Percentiles rank a stretch among this genome's conserved stretches.
These are phyloP conservation scores for Ascochyta lentis DNA, from an alignment of 2,329 filamentous ascomycete species.

Conservation along the genomic window DNA sequence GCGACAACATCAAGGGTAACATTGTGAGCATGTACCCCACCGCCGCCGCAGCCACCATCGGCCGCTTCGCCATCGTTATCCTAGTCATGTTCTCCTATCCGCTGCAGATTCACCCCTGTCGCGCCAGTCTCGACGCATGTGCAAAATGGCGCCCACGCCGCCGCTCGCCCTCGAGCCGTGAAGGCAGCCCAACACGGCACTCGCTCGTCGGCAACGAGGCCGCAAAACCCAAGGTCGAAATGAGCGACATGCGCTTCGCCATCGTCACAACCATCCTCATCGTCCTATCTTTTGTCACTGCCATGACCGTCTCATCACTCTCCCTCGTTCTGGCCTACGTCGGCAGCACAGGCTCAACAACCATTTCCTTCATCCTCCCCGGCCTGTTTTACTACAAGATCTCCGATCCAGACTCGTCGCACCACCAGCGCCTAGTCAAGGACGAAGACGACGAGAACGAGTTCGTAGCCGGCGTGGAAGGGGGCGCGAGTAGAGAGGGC, in stretches of 20 bases:
- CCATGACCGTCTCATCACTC: conserved; percentile 87
- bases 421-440: conserved; percentile 87
- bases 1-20: conserved; percentile 86
- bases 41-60: conserved; percentile 85
- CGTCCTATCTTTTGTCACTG: conserved; percentile 81
- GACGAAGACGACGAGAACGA: conserved; percentile 87
- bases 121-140: conserved; percentile 94
- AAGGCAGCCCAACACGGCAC: conserved; percentile 51
- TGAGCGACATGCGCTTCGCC: conserved; percentile 89
- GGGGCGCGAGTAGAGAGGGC: conserved; percentile 48
- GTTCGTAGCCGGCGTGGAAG: conserved; percentile 60
- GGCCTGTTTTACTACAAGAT: conserved; percentile 99
- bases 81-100: conserved; percentile 97
- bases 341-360: conserved; percentile 90
- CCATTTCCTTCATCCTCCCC: conserved; percentile 95
- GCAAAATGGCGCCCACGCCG: conserved; percentile 79
- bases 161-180: conserved; percentile 24
- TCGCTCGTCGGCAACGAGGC: conserved; percentile 52
- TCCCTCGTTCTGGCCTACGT: conserved; percentile 95
- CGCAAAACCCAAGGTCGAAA: conserved; percentile 55
- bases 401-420: conserved; percentile 82
- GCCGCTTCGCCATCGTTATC: conserved; percentile 92
- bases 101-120: conserved; percentile 92
- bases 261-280: conserved; percentile 87
- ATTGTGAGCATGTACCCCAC: conserved; percentile 78